These are phyloP conservation scores for Puccinia brachypodii DNA, from an alignment of 1,284 basidiomycete genomes.

Conservation along the genomic window DNA sequence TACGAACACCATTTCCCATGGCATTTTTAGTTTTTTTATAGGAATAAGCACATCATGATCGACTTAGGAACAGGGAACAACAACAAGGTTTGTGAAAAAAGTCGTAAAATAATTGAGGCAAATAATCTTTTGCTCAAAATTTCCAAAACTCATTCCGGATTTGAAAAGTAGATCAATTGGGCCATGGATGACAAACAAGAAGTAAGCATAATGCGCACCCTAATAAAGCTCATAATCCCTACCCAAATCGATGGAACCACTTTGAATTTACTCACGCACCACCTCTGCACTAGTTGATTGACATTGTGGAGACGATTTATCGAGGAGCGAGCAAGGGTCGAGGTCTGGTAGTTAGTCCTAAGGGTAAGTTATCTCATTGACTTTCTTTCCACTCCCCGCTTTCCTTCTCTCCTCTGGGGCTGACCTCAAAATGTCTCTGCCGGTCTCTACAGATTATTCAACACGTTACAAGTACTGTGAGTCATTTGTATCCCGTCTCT, in stretches of 20 bases:
- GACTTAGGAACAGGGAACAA: slow-evolving; percentile 99
- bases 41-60: slow-evolving; percentile 99
- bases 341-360: slow-evolving; percentile 95
- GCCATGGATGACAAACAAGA: slow-evolving; percentile 96
- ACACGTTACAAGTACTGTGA: slow-evolving; percentile 49
- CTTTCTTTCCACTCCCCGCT: neutral
- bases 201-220: slow-evolving; percentile 60
- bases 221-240: neutral
- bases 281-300: slow-evolving; percentile 71
- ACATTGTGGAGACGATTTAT: slow-evolving; percentile 98
- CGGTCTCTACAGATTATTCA: slow-evolving; percentile 48
- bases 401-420: slow-evolving; percentile 3
- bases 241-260: neutral
- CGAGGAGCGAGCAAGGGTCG: slow-evolving; percentile 95
- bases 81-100: slow-evolving; percentile 74
- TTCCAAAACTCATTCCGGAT: slow-evolving; percentile 8
- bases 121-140: neutral
- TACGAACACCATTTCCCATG: neutral
- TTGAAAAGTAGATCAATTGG: slow-evolving; percentile 71
- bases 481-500: neutral
- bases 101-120: neutral
- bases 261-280: neutral
- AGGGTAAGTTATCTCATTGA: slow-evolving; percentile 65
- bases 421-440: neutral
- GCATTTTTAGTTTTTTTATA: slow-evolving; percentile 55